Base-by-base conservation (phyloP, 768 basidiomycete genomes). In the Grammothele lineata region DNA sequence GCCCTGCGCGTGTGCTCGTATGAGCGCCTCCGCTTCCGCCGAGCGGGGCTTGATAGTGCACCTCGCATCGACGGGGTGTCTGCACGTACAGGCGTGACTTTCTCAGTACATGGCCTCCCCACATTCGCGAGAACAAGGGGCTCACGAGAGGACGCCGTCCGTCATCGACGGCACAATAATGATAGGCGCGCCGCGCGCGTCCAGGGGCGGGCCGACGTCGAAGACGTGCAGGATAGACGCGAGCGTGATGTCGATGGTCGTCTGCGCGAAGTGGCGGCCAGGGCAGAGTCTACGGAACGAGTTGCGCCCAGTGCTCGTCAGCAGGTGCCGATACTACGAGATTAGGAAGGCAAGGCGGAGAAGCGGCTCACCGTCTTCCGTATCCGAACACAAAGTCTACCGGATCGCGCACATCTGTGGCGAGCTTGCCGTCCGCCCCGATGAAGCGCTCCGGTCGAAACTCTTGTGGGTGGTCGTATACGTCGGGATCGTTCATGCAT, bases 311-410 rank as follows among this genome's bases (percentile, higher is more conserved):
- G 18, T 21, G 7, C 22, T 21, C n/a, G 12, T n/a, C 35, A 12
- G 35, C 5, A 19, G 22, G 9, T 6, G 7, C 21, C 25, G 12
- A n/a, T n/a, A 24, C 19, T 2, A n/a, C 19, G 22, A 12, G 19
- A 25, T 15, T 40, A 3, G 39, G 5, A 8, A 38, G 19, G 4
- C 11, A 18, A n/a, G 7, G 10, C 11, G 7, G 10, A 41, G 18
- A 18, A 19, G n/a, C 19, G 23, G 11, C 24, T 15, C 4, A 60
- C 57, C 57, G 39, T 34, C 59, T 33, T 22, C 59, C 59, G 49
- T 51, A 60, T 6, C 59, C 59, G 32, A 58, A 58, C 12, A 51
- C 57, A n/a, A 40, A 26, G 4, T 23, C 25, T 12, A 17, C 6
- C 12, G 40, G 40, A 26, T 40, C 26, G 5, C 40, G 24, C 10